Percentiles rank a stretch among this genome's conserved stretches.
phyloP scores from a whole-genome alignment of 2,329 filamentous ascomycete species.

The Pyrenochaeta sp. region DNA sequence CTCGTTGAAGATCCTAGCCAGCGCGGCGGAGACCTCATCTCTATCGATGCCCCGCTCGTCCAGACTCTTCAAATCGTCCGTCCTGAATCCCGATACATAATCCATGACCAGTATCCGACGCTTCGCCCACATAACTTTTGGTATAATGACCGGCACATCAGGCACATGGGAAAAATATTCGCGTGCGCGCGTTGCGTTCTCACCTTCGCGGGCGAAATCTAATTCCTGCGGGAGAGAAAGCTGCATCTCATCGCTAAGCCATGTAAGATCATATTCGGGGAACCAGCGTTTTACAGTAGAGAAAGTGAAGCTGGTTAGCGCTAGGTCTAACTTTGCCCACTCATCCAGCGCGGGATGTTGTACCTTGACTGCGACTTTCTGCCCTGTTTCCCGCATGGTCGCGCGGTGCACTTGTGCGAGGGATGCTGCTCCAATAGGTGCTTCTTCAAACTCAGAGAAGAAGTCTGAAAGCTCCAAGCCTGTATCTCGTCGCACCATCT shows the following conservation, averaged over 20 bases:
- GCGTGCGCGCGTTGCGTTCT: constrained; percentile 81
- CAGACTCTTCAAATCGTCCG: constrained; percentile 88
- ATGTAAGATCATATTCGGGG: constrained; percentile 96
- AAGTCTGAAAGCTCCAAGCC: constrained; percentile 79
- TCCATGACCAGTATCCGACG: constrained; percentile 95
- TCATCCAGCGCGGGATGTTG: constrained; percentile 90
- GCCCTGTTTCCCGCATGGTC: constrained; percentile 79
- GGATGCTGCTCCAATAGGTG: constrained; percentile 90
- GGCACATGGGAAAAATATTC: constrained; percentile 81
- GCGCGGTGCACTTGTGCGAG: constrained; percentile 94
- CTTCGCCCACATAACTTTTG: constrained; percentile 87
- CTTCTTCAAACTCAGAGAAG: constrained; percentile 82
- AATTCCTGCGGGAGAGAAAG: constrained; percentile 88
- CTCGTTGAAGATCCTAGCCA: constrained; percentile 95
- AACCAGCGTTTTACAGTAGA: constrained; percentile 90
- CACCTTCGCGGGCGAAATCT: constrained; percentile 84
- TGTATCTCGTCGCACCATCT: constrained; percentile 87
- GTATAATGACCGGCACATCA: constrained; percentile 84
- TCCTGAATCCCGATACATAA: constrained; percentile 82
- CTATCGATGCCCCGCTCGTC: constrained; percentile 88
- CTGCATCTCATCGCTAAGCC: constrained; percentile 94
- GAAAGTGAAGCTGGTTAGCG: constrained; percentile 88
- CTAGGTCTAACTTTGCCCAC: constrained; percentile 88
- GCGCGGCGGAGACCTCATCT: constrained; percentile 90
- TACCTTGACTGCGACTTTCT: constrained; percentile 93